Evolutionary conservation across 2,329 filamentous ascomycete species (phyloP).

Genomic region (Periconia sp.): DNA sequence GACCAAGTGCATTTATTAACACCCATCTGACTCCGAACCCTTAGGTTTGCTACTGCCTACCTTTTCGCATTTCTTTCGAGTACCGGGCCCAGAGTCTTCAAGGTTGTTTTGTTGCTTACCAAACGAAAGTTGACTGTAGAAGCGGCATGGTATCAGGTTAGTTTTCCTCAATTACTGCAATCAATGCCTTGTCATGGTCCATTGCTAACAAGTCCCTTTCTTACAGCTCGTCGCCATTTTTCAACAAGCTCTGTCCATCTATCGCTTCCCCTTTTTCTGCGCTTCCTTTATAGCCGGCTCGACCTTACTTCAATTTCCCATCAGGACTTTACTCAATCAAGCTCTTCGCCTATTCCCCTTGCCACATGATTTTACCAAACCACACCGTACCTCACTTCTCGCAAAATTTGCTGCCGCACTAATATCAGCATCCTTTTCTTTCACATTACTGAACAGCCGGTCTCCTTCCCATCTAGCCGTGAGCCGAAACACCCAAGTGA

Average conservation of each 20-base stretch:
- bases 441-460: slow-evolving; percentile 50
- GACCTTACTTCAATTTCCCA: slow-evolving; percentile 46
- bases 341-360: slow-evolving; percentile 9
- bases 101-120: slow-evolving; percentile 17
- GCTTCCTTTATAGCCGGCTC: slow-evolving; percentile 55
- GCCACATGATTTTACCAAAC: slow-evolving; percentile 10
- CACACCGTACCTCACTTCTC: slow-evolving; percentile 3
- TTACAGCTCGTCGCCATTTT: slow-evolving; percentile 32
- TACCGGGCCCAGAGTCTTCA: slow-evolving; percentile 24
- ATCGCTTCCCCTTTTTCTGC: slow-evolving; percentile 57
- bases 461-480: not conserved
- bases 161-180: slow-evolving; percentile 3
- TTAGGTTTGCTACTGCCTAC: slow-evolving; percentile 29
- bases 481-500: not conserved
- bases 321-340: slow-evolving; percentile 18
- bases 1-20: too few relatives aligned
- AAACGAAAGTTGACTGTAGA: slow-evolving; percentile 19
- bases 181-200: not conserved
- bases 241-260: slow-evolving; percentile 43
- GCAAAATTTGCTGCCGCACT: slow-evolving; percentile 49
- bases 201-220: not conserved
- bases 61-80: slow-evolving; percentile 29
- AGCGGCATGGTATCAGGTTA: slow-evolving; percentile 25
- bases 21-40: too few relatives aligned
- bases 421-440: slow-evolving; percentile 53